Evolutionary conservation across 1,139 yeast species (phyloP).

Genomic region (Yamadazyma atmosphaerica): DNA sequence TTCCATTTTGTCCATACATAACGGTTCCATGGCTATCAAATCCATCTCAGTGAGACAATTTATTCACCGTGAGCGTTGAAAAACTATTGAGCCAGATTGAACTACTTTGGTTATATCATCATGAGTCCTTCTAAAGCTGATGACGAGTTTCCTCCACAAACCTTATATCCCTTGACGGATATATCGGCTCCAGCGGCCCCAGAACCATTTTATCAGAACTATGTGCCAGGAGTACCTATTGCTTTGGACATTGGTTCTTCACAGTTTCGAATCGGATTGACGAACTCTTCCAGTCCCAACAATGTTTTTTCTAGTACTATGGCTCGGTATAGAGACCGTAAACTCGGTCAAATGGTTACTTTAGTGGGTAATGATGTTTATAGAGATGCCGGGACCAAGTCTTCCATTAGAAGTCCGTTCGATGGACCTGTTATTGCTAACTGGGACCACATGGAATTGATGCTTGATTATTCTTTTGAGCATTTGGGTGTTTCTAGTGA

Average conservation of each 20-base stretch:
- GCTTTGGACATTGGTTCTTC: slow-evolving; percentile 81
- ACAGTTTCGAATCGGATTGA: slow-evolving; percentile 71
- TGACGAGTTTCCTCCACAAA: slow-evolving; percentile 47
- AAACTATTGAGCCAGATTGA: too few species aligned
- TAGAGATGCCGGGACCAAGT: slow-evolving; percentile 66
- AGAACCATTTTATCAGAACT: slow-evolving; percentile 57
- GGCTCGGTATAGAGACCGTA: slow-evolving; percentile 78
- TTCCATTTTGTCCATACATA: too few species aligned
- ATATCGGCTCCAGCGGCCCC: slow-evolving; percentile 30
- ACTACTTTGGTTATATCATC: too few species aligned
- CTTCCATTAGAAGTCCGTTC: slow-evolving; percentile 74
- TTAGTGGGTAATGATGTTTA: slow-evolving; percentile 82
- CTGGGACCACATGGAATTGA: slow-evolving; percentile 87
- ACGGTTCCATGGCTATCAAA: too few species aligned
- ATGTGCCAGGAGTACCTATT: slow-evolving; percentile 63
- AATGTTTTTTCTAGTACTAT: slow-evolving; percentile 69
- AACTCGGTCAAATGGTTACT: slow-evolving; percentile 60
- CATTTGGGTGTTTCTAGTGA: slow-evolving; percentile 68
- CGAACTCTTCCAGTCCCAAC: slow-evolving; percentile 52
- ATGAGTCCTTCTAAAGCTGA: slow-evolving; percentile 25
- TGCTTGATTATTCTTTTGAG: slow-evolving; percentile 80
- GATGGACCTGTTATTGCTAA: slow-evolving; percentile 86
- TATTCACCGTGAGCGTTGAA: too few species aligned
- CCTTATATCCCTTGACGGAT: slow-evolving; percentile 52
- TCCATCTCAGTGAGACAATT: too few species aligned